Conservation (phyloP, 495 filamentous ascomycete genomes). For the Hypoxylon intermedium region DNA sequence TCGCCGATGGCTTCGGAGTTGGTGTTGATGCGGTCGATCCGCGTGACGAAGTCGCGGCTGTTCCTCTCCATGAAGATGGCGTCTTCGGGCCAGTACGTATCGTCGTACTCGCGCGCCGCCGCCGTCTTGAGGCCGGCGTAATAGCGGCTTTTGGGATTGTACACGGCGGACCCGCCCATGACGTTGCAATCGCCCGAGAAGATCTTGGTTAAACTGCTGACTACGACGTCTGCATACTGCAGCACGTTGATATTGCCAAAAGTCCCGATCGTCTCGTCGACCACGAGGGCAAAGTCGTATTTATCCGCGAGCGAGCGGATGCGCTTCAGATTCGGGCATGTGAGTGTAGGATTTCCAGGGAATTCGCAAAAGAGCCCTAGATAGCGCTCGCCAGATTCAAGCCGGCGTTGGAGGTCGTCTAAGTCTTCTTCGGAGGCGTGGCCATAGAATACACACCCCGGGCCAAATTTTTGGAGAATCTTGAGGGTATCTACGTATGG, state of each 20-base stretch:
- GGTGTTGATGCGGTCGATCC: conserved; percentile 82
- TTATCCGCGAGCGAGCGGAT: conserved; percentile 80
- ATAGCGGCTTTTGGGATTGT: conserved; percentile 80
- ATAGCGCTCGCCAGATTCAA: conserved; percentile 77
- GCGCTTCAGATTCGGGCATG: conserved; percentile 81
- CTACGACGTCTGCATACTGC: conserved; percentile 88
- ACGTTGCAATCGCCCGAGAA: conserved; percentile 98
- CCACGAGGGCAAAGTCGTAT: conserved; percentile 87
- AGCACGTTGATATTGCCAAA: conserved; percentile 95
- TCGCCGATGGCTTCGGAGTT: conserved; percentile 86
- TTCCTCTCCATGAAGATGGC: conserved; percentile 94
- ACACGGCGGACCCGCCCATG: conserved; percentile 88
- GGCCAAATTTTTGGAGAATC: conserved; percentile 91
- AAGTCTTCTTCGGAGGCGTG: conserved; percentile 80
- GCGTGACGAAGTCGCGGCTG: conserved; percentile 85
- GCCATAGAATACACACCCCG: conserved; percentile 90
- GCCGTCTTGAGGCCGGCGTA: conserved; percentile 71
- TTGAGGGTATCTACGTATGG: conserved; percentile 97
- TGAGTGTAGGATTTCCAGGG: conserved; percentile 88
- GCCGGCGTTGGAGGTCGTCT: conserved; percentile 79
- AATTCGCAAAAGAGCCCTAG: conserved; percentile 93
- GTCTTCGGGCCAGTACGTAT: conserved; percentile 93
- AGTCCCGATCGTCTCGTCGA: conserved; percentile 96
- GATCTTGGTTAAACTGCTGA: conserved; percentile 93
- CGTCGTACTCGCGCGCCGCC: conserved; percentile 74